Conservation (phyloP, 176 grass and related monocot species). For the Oropetium thomaeum region DNA sequence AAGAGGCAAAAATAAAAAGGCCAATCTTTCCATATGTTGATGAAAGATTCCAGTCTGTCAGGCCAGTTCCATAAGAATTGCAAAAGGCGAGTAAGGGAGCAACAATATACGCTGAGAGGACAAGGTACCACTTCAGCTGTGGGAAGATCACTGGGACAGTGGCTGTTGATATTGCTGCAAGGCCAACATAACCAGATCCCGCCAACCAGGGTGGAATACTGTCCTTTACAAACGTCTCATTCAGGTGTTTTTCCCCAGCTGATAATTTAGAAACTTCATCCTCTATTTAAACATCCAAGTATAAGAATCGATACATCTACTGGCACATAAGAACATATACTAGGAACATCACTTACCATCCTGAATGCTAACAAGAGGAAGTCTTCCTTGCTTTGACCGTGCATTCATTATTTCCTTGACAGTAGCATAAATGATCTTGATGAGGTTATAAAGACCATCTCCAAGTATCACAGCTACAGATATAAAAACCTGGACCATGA, state of each 20-base stretch:
- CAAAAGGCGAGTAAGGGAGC: conserved; percentile 82
- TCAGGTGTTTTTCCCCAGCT: conserved; percentile 46
- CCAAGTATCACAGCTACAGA: conserved; percentile 83
- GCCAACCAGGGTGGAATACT: conserved; percentile 74
- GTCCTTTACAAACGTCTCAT: conserved; percentile 65
- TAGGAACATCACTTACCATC: conserved; percentile 24
- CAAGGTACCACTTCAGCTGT: conserved; percentile 78
- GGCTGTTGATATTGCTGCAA: conserved; percentile 67
- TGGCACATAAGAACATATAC: not conserved
- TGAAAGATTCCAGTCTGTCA: conserved; percentile 78
- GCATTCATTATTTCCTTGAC: conserved; percentile 68
- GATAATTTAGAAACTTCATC: conserved; percentile 47
- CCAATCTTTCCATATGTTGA: conserved; percentile 89
- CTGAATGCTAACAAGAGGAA: conserved; percentile 41
- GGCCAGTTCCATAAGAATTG: conserved; percentile 77
- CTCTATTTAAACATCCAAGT: conserved; percentile 30
- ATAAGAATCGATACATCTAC: not conserved
- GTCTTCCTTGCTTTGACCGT: conserved; percentile 34
- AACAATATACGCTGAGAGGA: conserved; percentile 61
- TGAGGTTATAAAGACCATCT: conserved; percentile 86
- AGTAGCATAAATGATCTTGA: conserved; percentile 71
- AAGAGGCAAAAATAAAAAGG: conserved; percentile 70
- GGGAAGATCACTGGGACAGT: conserved; percentile 75
- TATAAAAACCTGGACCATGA: conserved; percentile 61
- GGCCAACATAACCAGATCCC: conserved; percentile 55